Percentiles rank a stretch among this genome's conserved stretches.
phyloP scores from a whole-genome alignment of 1,284 basidiomycete genomes.

The Pseudozyma tsukubaensis region DNA sequence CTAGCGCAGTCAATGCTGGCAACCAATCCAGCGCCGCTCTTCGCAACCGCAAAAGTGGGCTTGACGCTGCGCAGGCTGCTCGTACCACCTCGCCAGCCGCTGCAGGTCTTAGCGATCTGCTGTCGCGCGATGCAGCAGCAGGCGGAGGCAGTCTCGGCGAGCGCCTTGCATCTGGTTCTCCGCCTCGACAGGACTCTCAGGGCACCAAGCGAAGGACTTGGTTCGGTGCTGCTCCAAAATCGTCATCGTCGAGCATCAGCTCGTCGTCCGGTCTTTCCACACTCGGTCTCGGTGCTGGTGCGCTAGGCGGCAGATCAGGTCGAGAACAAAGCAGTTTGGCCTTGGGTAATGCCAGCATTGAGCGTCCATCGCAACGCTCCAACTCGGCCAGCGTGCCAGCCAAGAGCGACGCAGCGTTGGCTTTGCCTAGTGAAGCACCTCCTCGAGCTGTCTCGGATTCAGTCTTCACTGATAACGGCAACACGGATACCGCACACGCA shows the following conservation, averaged over 20 bases:
- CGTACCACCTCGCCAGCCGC: slow-evolving; percentile 42
- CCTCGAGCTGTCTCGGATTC: slow-evolving; percentile 28
- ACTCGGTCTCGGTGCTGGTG: slow-evolving; percentile 26
- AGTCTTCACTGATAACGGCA: neutral
- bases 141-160: slow-evolving; percentile 23
- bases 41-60: slow-evolving; percentile 39
- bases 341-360: slow-evolving; percentile 58
- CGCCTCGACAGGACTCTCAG: slow-evolving; percentile 33
- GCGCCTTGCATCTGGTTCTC: slow-evolving; percentile 37
- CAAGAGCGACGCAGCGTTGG: slow-evolving; percentile 20
- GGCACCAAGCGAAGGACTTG: slow-evolving; percentile 45
- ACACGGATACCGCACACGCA: slow-evolving; percentile 2
- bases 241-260: slow-evolving; percentile 25
- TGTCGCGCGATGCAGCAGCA: slow-evolving; percentile 45
- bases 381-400: slow-evolving; percentile 25
- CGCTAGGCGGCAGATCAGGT: slow-evolving; percentile 21
- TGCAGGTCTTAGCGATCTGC: slow-evolving; percentile 47
- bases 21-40: slow-evolving; percentile 13
- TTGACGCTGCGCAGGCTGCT: slow-evolving; percentile 14
- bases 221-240: slow-evolving; percentile 36
- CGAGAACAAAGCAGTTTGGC: slow-evolving; percentile 60
- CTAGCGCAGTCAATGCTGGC: slow-evolving; percentile 21
- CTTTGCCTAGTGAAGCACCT: slow-evolving; percentile 5
- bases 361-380: slow-evolving; percentile 34
- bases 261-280: slow-evolving; percentile 37